phyloP scores from a whole-genome alignment of 2,329 filamentous ascomycete species.

The Fusarium illudens region DNA sequence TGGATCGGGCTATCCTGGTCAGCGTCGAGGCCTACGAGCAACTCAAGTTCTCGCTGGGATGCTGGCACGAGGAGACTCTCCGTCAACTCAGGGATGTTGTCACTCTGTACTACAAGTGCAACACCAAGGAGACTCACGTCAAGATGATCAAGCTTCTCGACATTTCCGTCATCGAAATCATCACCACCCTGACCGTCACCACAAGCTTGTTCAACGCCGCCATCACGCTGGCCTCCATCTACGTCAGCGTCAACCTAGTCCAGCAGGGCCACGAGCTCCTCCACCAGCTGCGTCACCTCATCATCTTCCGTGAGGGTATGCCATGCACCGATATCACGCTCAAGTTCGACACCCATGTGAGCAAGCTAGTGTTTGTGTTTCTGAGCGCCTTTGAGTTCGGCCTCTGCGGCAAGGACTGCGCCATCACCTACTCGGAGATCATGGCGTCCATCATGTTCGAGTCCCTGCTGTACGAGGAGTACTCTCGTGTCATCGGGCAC shows the following conservation, averaged over 20 bases:
- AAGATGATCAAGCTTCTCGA: conserved; percentile 52
- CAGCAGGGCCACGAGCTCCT: conserved; percentile 54
- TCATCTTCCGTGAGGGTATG: conserved; percentile 50
- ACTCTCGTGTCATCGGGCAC: conserved; percentile 33
- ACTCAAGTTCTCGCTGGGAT: conserved; percentile 53
- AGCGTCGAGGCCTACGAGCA: conserved; percentile 54
- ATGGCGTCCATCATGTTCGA: conserved; percentile 41
- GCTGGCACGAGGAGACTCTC: conserved; percentile 57
- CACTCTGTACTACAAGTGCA: conserved; percentile 51
- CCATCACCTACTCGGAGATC: conserved; percentile 53
- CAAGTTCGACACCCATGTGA: conserved; percentile 48
- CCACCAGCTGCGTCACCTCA: conserved; percentile 58
- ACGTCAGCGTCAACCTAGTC: conserved; percentile 51
- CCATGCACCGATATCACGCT: conserved; percentile 52
- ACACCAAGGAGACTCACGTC: conserved; percentile 48
- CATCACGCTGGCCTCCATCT: conserved; percentile 56
- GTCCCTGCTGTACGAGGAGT: conserved; percentile 38
- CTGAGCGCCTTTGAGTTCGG: conserved; percentile 55
- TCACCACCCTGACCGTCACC: conserved; percentile 48
- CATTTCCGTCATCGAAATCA: conserved; percentile 51
- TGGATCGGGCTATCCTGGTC: conserved; percentile 47
- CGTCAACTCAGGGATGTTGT: conserved; percentile 54
- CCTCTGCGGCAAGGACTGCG: conserved; percentile 45
- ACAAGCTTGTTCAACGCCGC: conserved; percentile 60
- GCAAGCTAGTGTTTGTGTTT: conserved; percentile 54